Evolutionary conservation across 352 stramenopile species (phyloP).

Genomic region (Globisporangium splendens): DNA sequence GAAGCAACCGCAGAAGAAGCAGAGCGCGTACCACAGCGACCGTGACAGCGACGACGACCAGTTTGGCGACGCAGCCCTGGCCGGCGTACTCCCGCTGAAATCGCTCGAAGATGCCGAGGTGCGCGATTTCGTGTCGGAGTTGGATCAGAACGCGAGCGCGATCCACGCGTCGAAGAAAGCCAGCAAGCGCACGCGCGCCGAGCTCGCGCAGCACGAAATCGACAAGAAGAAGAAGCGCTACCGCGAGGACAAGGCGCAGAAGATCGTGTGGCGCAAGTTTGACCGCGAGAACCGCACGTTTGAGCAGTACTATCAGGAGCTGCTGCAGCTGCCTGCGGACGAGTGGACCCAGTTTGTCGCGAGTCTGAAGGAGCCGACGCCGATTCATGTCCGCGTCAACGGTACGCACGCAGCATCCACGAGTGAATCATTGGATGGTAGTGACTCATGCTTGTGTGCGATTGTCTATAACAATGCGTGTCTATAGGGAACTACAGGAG

Average conservation of each 20-base stretch:
- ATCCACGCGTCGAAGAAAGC: constrained; percentile 22
- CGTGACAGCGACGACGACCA: constrained; percentile 31
- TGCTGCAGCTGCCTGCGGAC: constrained; percentile 52
- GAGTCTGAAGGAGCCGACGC: constrained; percentile 70
- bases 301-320: constrained; percentile 79
- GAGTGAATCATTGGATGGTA: not conserved
- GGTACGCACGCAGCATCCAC: constrained; percentile 17
- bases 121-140: constrained; percentile 58
- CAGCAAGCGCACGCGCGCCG: constrained; percentile 50
- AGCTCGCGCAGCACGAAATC: constrained; percentile 52
- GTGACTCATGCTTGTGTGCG: no score
- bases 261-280: constrained; percentile 88
- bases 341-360: constrained; percentile 85
- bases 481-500: constrained; percentile 59
- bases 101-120: constrained; percentile 64
- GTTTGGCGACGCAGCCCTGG: constrained; percentile 22
- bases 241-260: constrained; percentile 67
- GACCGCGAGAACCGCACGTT: constrained; percentile 79
- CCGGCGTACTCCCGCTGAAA: constrained; percentile 43
- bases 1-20: not conserved
- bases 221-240: constrained; percentile 56
- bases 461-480: constrained; percentile 9
- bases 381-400: constrained; percentile 88
- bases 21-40: constrained; percentile 23
- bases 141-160: constrained; percentile 26